Conservation (phyloP, 352 stramenopile species). For the Halophytophthora batemanensis region DNA sequence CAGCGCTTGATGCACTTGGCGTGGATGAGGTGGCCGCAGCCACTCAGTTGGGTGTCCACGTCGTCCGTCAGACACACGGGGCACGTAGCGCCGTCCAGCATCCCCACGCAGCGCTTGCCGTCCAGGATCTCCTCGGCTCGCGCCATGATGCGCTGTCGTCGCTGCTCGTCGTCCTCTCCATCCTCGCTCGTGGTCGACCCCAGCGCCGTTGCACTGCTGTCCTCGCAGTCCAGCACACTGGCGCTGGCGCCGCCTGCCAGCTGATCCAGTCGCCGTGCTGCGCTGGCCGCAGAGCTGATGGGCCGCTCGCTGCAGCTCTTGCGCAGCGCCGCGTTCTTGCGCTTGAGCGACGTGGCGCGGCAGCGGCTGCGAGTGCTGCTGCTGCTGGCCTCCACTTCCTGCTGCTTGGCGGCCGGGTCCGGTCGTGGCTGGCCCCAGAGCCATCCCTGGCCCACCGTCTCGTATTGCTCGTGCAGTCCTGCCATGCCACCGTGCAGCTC, state of each 20-base stretch:
- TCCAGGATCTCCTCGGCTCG: slow-evolving; percentile 61
- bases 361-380: slow-evolving; percentile 6
- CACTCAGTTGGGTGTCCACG: slow-evolving; percentile 64
- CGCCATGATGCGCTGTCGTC: slow-evolving; percentile 42
- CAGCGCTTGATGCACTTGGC: slow-evolving; percentile 79
- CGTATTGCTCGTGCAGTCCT: slow-evolving; percentile 25
- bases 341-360: slow-evolving; percentile 26
- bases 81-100: slow-evolving; percentile 62
- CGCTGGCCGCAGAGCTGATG: slow-evolving; percentile 14
- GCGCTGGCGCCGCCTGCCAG: slow-evolving; percentile 20
- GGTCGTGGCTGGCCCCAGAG: slow-evolving; percentile 18
- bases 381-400: slow-evolving; percentile 22
- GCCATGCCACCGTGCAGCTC: too few relatives aligned
- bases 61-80: slow-evolving; percentile 71
- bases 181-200: slow-evolving; percentile 4
- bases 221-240: slow-evolving; percentile 32
- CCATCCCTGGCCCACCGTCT: slow-evolving; percentile 36
- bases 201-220: slow-evolving; percentile 20
- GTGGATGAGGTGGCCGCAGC: slow-evolving; percentile 66
- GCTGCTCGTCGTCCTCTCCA: slow-evolving; percentile 29
- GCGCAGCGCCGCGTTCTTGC: slow-evolving; percentile 24
- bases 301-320: slow-evolving; percentile 40
- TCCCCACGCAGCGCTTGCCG: slow-evolving; percentile 58
- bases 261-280: slow-evolving; percentile 7
- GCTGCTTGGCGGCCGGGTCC: slow-evolving; percentile 17